A percentile compares a stretch with the other conserved stretches of the same genome.
Conservation (phyloP, 352 stramenopile genomes). For the Globisporangium barbulae region DNA sequence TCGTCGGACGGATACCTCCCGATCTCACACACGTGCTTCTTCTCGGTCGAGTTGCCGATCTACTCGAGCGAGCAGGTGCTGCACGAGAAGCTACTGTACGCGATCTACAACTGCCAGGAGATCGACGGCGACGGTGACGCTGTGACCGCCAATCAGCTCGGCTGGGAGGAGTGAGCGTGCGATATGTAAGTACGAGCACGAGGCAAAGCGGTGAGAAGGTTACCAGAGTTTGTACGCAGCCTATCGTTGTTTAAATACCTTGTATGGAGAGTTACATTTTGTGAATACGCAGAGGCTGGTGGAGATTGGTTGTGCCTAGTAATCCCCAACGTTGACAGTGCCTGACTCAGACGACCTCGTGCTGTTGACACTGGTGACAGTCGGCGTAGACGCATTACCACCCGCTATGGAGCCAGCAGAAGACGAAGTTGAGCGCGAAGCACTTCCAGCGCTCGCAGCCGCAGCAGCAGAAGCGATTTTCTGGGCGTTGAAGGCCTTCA, state of each 20-base stretch:
- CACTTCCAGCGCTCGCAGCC: conserved; percentile 2
- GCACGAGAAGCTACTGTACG: conserved; percentile 81
- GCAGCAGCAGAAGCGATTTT: conserved; percentile 7
- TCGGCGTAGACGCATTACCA: neutral
- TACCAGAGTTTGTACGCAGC: neutral
- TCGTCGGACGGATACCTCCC: conserved; percentile 88
- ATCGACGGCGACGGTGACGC: conserved; percentile 89
- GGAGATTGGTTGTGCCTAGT: conserved; percentile 4
- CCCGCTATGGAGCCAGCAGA: neutral
- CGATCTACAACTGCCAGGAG: conserved; percentile 93
- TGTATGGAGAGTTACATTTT: neutral
- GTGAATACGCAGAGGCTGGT: neutral
- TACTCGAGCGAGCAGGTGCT: conserved; percentile 89
- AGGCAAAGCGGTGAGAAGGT: neutral
- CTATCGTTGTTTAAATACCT: neutral
- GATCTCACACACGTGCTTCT: conserved; percentile 99
- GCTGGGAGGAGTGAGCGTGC: conserved; percentile 63
- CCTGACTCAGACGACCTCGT: conserved; percentile 1
- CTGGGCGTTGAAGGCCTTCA: conserved; percentile 25
- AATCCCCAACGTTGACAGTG: conserved; percentile 17
- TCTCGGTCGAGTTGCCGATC: conserved; percentile 92
- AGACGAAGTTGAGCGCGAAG: neutral
- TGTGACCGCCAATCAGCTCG: conserved; percentile 75
- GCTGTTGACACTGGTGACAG: neutral
- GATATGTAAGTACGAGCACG: neutral